Conservation (phyloP, 1,284 basidiomycete species). For the Cutaneotrichosporon curvatum region DNA sequence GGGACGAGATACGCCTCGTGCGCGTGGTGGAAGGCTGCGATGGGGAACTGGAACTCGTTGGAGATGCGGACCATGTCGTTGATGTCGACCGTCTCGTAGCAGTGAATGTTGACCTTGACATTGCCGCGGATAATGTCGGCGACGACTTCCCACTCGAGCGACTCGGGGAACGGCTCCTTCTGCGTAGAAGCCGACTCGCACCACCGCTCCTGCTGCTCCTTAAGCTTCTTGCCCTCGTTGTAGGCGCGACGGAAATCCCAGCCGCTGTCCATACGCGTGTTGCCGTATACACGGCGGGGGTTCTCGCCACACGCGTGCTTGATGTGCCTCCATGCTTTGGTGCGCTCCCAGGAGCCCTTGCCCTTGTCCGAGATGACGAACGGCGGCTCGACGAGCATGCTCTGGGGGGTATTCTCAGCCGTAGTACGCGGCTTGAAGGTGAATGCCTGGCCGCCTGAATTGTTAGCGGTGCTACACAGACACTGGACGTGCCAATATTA, state of each 20-base stretch:
- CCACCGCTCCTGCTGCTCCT: conserved; percentile 64
- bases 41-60: conserved; percentile 59
- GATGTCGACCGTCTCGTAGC: conserved; percentile 70
- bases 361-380: conserved; percentile 37
- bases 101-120: conserved; percentile 67
- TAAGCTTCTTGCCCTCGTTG: conserved; percentile 64
- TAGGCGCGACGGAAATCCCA: conserved; percentile 59
- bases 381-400: conserved; percentile 47
- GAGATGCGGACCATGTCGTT: conserved; percentile 57
- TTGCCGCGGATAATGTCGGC: conserved; percentile 70
- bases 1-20: conserved; percentile 76
- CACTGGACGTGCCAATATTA: no score
- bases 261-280: conserved; percentile 53
- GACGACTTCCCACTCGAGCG: conserved; percentile 73
- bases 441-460: conserved; percentile 48
- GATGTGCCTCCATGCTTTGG: conserved; percentile 40
- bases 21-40: conserved; percentile 47
- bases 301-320: conserved; percentile 51
- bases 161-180: conserved; percentile 59
- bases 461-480: no score
- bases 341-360: conserved; percentile 28
- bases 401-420: conserved; percentile 43
- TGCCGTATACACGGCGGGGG: conserved; percentile 48
- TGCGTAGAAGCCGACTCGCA: conserved; percentile 51
- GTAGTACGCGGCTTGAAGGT: conserved; percentile 50